phyloP scores from a whole-genome alignment of 164 flowering plant species.

The Vitis rupestris region DNA sequence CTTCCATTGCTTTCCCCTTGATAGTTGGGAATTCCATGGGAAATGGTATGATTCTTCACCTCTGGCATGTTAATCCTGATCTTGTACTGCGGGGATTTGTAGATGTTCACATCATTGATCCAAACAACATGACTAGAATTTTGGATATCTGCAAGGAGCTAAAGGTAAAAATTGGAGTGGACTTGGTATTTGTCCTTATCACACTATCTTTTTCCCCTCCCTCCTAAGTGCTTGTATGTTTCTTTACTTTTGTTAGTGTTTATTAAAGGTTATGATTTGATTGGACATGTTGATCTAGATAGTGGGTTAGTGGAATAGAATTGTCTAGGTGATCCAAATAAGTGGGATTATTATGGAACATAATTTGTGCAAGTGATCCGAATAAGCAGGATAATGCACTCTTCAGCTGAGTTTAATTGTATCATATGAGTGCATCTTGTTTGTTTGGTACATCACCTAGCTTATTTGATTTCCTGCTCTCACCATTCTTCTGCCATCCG shows the following conservation, averaged over 20 bases:
- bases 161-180: constrained; percentile 49
- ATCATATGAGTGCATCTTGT: no score
- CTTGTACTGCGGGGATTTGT: constrained; percentile 67
- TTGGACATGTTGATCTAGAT: no score
- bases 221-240: not conserved
- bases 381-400: no score
- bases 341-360: no score
- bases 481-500: no score
- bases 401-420: no score
- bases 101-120: constrained; percentile 44
- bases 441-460: no score
- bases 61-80: constrained; percentile 72
- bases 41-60: constrained; percentile 46
- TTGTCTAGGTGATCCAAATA: no score
- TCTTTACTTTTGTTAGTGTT: not conserved
- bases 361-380: no score
- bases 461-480: no score
- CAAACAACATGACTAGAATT: constrained; percentile 44
- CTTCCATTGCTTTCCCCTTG: constrained; percentile 58
- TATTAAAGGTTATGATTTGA: no score
- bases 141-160: constrained; percentile 70
- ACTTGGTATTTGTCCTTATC: not conserved
- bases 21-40: constrained; percentile 40
- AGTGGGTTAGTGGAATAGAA: no score
- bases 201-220: not conserved